phyloP scores from a whole-genome alignment of 2,329 filamentous ascomycete genomes.

The Chalara sp. region DNA sequence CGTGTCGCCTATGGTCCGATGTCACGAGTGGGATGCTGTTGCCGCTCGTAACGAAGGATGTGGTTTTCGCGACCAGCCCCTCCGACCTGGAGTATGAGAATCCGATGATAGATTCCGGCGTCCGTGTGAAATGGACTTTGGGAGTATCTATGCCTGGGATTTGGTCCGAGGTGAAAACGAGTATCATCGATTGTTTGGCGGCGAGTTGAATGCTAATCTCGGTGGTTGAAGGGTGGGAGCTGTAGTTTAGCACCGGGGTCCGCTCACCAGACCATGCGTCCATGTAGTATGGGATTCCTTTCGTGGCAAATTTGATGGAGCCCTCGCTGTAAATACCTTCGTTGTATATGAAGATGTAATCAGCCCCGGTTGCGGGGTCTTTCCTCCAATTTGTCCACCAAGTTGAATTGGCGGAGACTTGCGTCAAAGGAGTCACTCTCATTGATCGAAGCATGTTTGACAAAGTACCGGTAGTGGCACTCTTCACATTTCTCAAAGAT shows the following conservation, averaged over 20 bases:
- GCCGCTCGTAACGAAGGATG: too few relatives aligned
- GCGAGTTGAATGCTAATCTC: slow-evolving; percentile 30
- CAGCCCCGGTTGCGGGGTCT: neutral
- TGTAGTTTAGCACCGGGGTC: slow-evolving; percentile 28
- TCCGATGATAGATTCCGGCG: too few relatives aligned
- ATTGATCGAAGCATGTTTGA: neutral
- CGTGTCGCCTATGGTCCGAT: too few relatives aligned
- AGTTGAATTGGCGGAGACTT: neutral
- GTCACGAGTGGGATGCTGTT: too few relatives aligned
- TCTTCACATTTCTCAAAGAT: slow-evolving; percentile 28
- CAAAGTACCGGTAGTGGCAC: slow-evolving; percentile 3
- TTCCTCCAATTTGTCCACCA: neutral
- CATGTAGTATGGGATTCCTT: slow-evolving; percentile 29
- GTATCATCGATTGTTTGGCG: slow-evolving; percentile 34
- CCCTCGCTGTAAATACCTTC: slow-evolving; percentile 27
- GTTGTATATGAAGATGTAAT: slow-evolving; percentile 36
- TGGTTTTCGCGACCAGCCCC: too few relatives aligned
- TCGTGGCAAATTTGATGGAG: slow-evolving; percentile 25
- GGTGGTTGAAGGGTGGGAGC: slow-evolving; percentile 19
- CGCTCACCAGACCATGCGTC: slow-evolving; percentile 36
- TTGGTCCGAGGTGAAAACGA: too few relatives aligned
- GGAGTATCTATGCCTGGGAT: too few relatives aligned
- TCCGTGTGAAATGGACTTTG: too few relatives aligned
- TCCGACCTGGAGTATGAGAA: too few relatives aligned
- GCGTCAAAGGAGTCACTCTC: neutral